Evolutionary conservation across 2,329 filamentous ascomycete species (phyloP), one percentile per base, ranked within the genome.

Genomic region (Cladorrhinum sp.): DNA sequence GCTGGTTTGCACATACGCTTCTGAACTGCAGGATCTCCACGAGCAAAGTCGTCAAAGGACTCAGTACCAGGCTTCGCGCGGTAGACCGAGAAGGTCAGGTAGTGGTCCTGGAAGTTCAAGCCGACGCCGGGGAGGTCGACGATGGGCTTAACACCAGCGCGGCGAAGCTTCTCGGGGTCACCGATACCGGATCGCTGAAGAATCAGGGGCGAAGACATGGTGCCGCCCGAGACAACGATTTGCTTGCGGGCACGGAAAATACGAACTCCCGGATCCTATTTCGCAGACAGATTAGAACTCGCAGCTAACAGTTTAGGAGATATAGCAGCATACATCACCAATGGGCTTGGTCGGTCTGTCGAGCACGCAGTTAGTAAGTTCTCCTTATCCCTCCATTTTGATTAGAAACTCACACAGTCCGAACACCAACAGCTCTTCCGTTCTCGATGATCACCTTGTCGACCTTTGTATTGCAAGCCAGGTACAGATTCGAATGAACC

Each of bases 31-130:
- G 89, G 87, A 36, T 88, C 87, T 46, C 90, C 90, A 54, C 90
- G 84, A 8, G 87, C 81, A 70, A 93, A 93, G 72, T 93, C 90
- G 68, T 93, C 90, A 65, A 94, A 94, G 10, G 85, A 89, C 71
- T 94, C 90, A 0, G 86, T 86, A 4, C 87, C 85, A 5, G 89
- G 89, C 77, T 90, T 91, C 18, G 89, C 89, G 12, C 89, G 82
- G 73, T 83, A 92, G 1, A 84, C 81, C 0, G 87, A 82, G 72
- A 91, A 91, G 1, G 86, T 86, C 3, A 86, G 70, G 60, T 86
- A 78, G 64, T 84, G 81, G 65, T 84, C 82, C 66, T 83, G 79
- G 63, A 82, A 83, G 53, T 81, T 76, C 23, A 78, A 70, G 1
- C 84, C 82, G 0, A 86, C 79, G 18, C 80, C 80, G 0, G 80